phyloP scores from a whole-genome alignment of 345 rosid genomes.

The Anacardium occidentale region DNA sequence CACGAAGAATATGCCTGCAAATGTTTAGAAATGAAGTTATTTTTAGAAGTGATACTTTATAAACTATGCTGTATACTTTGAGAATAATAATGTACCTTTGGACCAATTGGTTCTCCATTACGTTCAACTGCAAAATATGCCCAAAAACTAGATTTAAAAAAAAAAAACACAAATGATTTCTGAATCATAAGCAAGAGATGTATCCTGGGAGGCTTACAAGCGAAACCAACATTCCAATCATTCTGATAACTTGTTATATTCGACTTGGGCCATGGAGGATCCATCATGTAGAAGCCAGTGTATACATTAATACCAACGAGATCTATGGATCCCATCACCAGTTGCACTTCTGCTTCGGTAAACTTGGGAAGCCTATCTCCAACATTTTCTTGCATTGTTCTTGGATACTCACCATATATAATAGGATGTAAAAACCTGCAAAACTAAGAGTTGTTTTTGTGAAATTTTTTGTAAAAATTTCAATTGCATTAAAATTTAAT shows the following conservation, averaged over 20 bases:
- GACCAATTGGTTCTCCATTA: conserved; percentile 52
- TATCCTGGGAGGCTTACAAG: conserved; percentile 38
- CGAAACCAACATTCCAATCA: conserved; percentile 59
- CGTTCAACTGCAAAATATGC: conserved; percentile 37
- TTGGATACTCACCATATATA: conserved; percentile 63
- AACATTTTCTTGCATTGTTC: conserved; percentile 55
- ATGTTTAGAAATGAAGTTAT: neutral
- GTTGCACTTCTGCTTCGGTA: conserved; percentile 28
- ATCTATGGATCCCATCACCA: conserved; percentile 53
- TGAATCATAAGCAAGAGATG: neutral
- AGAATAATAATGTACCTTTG: neutral
- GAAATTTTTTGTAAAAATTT: too few relatives aligned
- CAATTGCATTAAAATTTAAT: too few relatives aligned
- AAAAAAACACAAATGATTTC: neutral
- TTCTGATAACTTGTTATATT: conserved; percentile 38
- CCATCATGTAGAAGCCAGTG: conserved; percentile 46
- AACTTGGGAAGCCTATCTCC: conserved; percentile 54
- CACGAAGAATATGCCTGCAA: conserved; percentile 58
- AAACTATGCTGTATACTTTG: neutral
- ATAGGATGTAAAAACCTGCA: conserved; percentile 62
- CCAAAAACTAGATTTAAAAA: neutral
- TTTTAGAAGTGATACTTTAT: too few relatives aligned
- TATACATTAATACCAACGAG: conserved; percentile 58
- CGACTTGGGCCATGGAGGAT: conserved; percentile 32
- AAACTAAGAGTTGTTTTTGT: neutral